These are phyloP conservation scores for Xerocomus spinulosus DNA, from an alignment of 768 basidiomycete species.

Conservation along the genomic window DNA sequence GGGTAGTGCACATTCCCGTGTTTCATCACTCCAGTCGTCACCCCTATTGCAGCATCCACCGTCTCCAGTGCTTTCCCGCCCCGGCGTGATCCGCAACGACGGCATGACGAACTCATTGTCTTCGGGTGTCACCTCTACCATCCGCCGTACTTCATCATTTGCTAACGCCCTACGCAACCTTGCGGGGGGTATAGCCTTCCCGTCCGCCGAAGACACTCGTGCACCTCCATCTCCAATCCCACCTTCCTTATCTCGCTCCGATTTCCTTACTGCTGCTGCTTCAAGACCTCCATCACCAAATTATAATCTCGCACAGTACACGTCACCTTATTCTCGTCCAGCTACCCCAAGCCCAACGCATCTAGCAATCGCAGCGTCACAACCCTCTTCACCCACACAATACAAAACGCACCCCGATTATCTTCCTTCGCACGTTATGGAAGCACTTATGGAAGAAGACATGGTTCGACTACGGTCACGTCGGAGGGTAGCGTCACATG, in stretches of 20 bases:
- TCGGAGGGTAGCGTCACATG: slow-evolving; percentile 39
- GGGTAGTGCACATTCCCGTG: slow-evolving; percentile 36
- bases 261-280: slow-evolving; percentile 39
- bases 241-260: slow-evolving; percentile 19
- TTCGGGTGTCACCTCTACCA: slow-evolving; percentile 58
- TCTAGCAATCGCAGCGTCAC: slow-evolving; percentile 21
- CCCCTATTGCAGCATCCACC: slow-evolving; percentile 41
- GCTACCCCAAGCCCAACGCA: slow-evolving; percentile 36
- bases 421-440: slow-evolving; percentile 74
- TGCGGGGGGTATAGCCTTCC: slow-evolving; percentile 68
- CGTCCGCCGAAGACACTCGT: slow-evolving; percentile 52
- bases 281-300: slow-evolving; percentile 77
- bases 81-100: slow-evolving; percentile 52
- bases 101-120: slow-evolving; percentile 59
- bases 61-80: slow-evolving; percentile 45
- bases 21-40: slow-evolving; percentile 49
- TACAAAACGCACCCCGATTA: slow-evolving; percentile 47
- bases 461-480: slow-evolving; percentile 85
- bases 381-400: slow-evolving; percentile 31
- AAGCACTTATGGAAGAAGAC: slow-evolving; percentile 88
- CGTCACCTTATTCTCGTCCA: slow-evolving; percentile 67
- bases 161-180: slow-evolving; percentile 70
- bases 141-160: slow-evolving; percentile 76
- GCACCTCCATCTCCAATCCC: slow-evolving; percentile 33
- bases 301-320: slow-evolving; percentile 70